These are phyloP conservation scores for Penicillium italicum DNA, from an alignment of 2,329 filamentous ascomycete species.

Conservation along the genomic window DNA sequence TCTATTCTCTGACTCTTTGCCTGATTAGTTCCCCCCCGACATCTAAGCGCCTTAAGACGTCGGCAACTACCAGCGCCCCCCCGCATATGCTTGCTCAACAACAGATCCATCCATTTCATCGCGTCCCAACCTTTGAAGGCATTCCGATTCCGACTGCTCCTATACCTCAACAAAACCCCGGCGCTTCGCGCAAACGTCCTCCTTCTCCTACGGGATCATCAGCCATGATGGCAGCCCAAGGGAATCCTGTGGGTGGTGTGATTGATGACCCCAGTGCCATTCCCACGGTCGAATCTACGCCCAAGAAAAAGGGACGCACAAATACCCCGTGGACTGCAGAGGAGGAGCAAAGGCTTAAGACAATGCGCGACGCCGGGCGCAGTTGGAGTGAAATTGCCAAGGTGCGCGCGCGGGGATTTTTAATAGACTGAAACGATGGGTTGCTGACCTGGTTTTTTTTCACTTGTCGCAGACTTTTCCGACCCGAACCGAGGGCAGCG, in stretches of 20 bases:
- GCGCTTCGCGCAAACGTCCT: constrained; percentile 43
- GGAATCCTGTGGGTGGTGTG: constrained; percentile 27
- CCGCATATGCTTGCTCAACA: constrained; percentile 40
- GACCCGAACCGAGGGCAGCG: constrained; percentile 87
- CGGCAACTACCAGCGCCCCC: constrained; percentile 34
- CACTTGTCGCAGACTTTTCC: constrained; percentile 69
- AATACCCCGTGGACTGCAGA: constrained; percentile 97
- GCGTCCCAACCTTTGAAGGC: constrained; percentile 37
- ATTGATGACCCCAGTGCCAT: constrained; percentile 29
- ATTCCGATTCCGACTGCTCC: constrained; percentile 41
- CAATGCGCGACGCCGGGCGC: constrained; percentile 86
- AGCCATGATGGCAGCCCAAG: constrained; percentile 36
- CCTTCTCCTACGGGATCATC: constrained; percentile 39
- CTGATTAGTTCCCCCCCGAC: constrained; percentile 39
- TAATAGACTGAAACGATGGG: constrained; percentile 1
- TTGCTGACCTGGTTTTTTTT: constrained; percentile 6
- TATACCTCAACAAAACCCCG: constrained; percentile 29
- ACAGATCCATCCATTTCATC: constrained; percentile 36
- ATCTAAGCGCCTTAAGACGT: constrained; percentile 43
- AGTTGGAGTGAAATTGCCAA: constrained; percentile 99
- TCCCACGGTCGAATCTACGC: constrained; percentile 29
- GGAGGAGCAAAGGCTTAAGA: constrained; percentile 87
- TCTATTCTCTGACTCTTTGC: constrained; percentile 9
- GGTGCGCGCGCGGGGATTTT: constrained; percentile 50
- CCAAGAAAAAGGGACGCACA: constrained; percentile 85